Conservation (phyloP, 1,139 yeast genomes). For the Candida sojae region DNA sequence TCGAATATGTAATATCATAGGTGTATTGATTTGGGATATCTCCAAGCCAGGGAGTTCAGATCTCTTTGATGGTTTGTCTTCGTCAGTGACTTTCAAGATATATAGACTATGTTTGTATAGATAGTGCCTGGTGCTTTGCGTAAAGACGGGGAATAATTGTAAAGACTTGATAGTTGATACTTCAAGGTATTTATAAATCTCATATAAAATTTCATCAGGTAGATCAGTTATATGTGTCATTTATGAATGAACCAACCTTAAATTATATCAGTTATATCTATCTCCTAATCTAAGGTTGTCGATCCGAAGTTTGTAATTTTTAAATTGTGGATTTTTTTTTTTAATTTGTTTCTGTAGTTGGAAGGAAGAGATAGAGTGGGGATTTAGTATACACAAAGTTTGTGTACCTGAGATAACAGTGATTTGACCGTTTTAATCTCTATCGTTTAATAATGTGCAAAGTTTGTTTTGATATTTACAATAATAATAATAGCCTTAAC, state of each 20-base stretch:
- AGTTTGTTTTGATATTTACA: no score
- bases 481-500: no score
- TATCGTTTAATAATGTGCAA: no score
- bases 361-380: no score
- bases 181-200: slow-evolving; percentile 12
- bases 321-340: no score
- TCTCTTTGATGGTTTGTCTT: background rate
- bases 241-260: background rate
- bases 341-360: no score
- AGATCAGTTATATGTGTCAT: slow-evolving; percentile 32
- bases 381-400: no score
- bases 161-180: slow-evolving; percentile 10
- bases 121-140: slow-evolving; percentile 7
- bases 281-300: no score
- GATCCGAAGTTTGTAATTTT: no score
- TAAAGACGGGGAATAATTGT: slow-evolving; percentile 9
- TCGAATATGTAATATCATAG: slow-evolving; percentile 8
- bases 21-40: slow-evolving; percentile 7
- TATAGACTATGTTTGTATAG: slow-evolving; percentile 11
- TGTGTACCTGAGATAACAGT: no score
- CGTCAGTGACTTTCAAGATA: slow-evolving; percentile 9
- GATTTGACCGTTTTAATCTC: no score
- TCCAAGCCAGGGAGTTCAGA: slow-evolving; percentile 6
- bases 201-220: slow-evolving; percentile 14
- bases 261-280: no score